Conservation (phyloP, 176 grass and related monocot species). For the Eragrostis nindensis region DNA sequence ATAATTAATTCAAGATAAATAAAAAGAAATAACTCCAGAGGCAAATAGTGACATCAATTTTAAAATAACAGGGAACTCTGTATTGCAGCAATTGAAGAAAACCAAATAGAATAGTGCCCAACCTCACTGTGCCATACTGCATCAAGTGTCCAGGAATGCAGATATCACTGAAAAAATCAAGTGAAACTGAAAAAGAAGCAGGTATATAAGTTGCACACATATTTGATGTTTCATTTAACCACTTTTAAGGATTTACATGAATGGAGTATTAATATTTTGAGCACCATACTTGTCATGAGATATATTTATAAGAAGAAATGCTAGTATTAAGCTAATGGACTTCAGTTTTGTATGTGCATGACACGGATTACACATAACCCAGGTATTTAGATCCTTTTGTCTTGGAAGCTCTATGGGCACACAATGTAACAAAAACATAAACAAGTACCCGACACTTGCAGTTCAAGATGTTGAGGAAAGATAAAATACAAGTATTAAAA, state of each 20-base stretch:
- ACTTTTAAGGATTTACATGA: not conserved
- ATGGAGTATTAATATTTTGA: not conserved
- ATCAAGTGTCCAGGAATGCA: slow-evolving; percentile 67
- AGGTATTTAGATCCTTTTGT: slow-evolving; percentile 1
- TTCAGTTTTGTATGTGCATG: slow-evolving; percentile 8
- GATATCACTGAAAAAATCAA: slow-evolving; percentile 92
- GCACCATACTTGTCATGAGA: not conserved
- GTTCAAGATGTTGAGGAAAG: not conserved
- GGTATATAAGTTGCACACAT: not conserved
- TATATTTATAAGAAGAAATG: not conserved
- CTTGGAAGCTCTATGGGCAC: not conserved
- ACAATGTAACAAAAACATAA: not conserved
- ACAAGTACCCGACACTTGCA: not conserved
- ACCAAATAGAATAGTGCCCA: slow-evolving; percentile 25
- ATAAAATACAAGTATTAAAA: slow-evolving; percentile 22
- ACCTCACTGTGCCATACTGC: slow-evolving; percentile 59
- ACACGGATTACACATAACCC: not conserved
- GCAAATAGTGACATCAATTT: slow-evolving; percentile 2
- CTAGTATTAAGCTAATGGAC: not conserved
- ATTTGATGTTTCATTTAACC: not conserved
- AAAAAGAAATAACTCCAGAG: slow-evolving; percentile 21
- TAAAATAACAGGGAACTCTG: not conserved
- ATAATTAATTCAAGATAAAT: slow-evolving; percentile 16
- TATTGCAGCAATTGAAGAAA: not conserved
- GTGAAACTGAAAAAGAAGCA: slow-evolving; percentile 63